Percentiles rank a stretch among this genome's conserved stretches.
phyloP scores from a whole-genome alignment of 2,329 filamentous ascomycete genomes.

The Phialophora verrucosa region DNA sequence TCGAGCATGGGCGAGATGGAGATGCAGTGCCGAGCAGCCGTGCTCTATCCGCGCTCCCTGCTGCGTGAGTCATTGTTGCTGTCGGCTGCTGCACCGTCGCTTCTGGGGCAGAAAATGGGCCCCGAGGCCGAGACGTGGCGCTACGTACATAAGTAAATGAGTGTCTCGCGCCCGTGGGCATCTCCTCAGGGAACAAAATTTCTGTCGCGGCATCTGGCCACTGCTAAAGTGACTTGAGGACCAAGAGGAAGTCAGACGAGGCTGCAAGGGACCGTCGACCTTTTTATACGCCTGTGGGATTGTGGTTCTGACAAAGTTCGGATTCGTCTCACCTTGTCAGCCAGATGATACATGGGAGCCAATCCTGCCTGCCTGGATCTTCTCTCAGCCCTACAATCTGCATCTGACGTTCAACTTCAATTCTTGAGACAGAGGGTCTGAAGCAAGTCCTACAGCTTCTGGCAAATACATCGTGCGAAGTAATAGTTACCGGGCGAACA shows the following conservation, averaged over 20 bases:
- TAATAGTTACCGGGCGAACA: no score
- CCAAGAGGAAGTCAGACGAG: not conserved
- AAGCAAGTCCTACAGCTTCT: not conserved
- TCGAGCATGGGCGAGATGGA: not conserved
- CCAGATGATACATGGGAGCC: not conserved
- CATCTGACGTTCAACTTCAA: not conserved
- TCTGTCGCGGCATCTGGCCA: not conserved
- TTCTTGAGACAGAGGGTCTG: not conserved
- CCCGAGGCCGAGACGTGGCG: not conserved
- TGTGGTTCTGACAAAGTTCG: not conserved
- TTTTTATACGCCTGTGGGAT: not conserved
- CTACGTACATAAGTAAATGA: not conserved
- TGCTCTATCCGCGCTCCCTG: not conserved
- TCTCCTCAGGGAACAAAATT: not conserved
- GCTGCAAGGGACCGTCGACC: not conserved
- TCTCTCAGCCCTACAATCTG: not conserved
- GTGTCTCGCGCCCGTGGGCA: not conserved
- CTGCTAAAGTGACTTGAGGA: not conserved
- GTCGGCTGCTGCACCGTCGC: not conserved
- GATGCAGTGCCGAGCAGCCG: slow-evolving; percentile 2
- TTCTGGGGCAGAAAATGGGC: not conserved
- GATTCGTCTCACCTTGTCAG: slow-evolving; percentile 1
- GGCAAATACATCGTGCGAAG: no score
- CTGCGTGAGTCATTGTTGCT: not conserved
- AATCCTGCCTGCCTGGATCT: not conserved